phyloP scores from a whole-genome alignment of 2,329 filamentous ascomycete species.

The Xylariaceae sp. region DNA sequence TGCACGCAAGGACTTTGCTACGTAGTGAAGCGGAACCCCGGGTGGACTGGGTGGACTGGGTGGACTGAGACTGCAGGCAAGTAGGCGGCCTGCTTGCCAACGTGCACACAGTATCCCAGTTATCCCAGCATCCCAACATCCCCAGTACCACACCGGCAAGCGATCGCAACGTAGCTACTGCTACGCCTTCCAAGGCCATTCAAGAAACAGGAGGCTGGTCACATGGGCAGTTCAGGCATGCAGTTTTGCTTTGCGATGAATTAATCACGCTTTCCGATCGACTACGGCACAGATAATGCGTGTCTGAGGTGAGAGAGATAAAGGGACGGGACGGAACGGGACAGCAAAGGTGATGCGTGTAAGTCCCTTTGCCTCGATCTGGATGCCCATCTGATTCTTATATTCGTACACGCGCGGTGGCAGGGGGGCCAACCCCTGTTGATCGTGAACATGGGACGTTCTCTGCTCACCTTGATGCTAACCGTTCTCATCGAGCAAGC shows the following conservation, averaged over 20 bases:
- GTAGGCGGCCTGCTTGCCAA: background rate
- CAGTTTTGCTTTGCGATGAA: too few species aligned
- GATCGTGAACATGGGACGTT: background rate
- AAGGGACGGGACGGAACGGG: too few species aligned
- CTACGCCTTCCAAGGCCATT: too few species aligned
- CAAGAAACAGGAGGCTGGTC: background rate
- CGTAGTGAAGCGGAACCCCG: background rate
- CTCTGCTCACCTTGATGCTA: too few species aligned
- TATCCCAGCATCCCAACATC: too few species aligned
- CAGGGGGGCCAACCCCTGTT: background rate
- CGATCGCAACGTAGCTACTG: background rate
- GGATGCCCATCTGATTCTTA: background rate
- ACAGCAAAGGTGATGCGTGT: too few species aligned
- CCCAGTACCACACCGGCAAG: background rate
- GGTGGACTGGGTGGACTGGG: too few species aligned
- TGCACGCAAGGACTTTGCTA: background rate
- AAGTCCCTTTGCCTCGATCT: background rate
- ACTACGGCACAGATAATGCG: background rate
- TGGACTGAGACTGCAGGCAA: background rate
- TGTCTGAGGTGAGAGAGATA: background rate
- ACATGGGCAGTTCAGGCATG: background rate
- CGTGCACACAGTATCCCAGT: background rate
- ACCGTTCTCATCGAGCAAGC: too few species aligned
- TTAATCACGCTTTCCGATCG: background rate
- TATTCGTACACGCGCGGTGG: background rate